Base-by-base conservation (phyloP, 257 asterid genomes). In the Ocimum tenuiflorum region DNA sequence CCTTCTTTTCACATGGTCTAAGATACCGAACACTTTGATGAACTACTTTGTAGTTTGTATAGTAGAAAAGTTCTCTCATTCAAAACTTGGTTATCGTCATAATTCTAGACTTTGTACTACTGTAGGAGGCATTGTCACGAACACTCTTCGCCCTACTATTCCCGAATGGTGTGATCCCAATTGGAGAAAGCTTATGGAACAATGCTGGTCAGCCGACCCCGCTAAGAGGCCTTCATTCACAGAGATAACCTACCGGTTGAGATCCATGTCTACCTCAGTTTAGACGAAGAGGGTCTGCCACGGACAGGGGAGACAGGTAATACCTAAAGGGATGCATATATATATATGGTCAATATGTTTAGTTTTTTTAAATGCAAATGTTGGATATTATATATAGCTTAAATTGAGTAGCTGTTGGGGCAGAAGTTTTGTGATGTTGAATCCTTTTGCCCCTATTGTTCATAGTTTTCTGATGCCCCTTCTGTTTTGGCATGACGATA, bases 171-270 rank as follows among this genome's bases (percentile, higher is more conserved):
- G 91, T 74, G 87, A 85, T 78, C 80, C 81, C 8, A 85, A 77
- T 61, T 88, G 95, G 95, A 78, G 71, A 75, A 79, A 75, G 19
- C 83, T 88, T 61, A 85, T 85, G 95, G 94, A 85, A 47, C 80
- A 80, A 36, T 88, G 94, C 73, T 88, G 95, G 95, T 77, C 84
- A 20, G 83, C 80, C 3, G 71, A 78, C 38, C 85, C 95, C 4
- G 77, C 63, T 42, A 33, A 68, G 10, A 81, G 95, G 70, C 95
- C 95, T 29, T 88, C 95, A n/a, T 88, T 85, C 65, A 81, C 88
- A 3, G 91, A 80, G 78, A 83, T 88, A 58, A 75, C 90, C 46
- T 49, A 66, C 29, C 78, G 82, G 73, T 67, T 88, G 60, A 74
- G 87, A 74, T 85, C 84, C 3, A 81, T 88, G 76, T 73, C 82